Evolutionary conservation across 140 eudicot genomes (phyloP).

Genomic region (Anethum foeniculum): DNA sequence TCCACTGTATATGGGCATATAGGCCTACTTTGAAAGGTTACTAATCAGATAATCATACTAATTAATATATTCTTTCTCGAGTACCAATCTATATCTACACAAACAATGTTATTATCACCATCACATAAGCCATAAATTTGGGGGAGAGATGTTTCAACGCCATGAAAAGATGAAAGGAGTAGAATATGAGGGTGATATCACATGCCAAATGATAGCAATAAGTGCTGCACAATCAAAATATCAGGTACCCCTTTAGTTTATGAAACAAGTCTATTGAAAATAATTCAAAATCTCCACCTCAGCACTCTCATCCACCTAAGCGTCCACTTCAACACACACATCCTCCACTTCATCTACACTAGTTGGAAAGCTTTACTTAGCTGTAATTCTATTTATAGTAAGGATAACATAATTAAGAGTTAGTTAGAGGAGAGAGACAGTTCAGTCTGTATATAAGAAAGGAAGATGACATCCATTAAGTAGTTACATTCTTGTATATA

Average conservation of each 20-base stretch:
- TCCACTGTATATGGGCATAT: not conserved
- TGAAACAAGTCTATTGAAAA: too few species aligned
- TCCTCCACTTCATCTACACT: too few species aligned
- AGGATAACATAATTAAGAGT: too few species aligned
- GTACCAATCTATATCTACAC: not conserved
- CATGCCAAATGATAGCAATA: not conserved
- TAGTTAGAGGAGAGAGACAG: too few species aligned
- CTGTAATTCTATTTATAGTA: too few species aligned
- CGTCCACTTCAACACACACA: too few species aligned
- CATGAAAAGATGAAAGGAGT: not conserved
- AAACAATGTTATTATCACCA: not conserved
- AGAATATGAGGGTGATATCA: conserved; percentile 3
- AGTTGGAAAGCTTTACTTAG: too few species aligned
- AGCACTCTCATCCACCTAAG: too few species aligned
- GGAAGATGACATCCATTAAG: too few species aligned
- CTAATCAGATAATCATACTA: not conserved
- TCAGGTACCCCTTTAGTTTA: not conserved
- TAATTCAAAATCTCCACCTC: too few species aligned
- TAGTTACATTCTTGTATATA: too few species aligned
- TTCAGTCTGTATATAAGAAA: too few species aligned
- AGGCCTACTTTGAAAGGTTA: not conserved
- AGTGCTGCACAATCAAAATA: not conserved
- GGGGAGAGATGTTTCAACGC: conserved; percentile 6
- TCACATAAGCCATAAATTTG: not conserved
- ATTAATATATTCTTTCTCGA: not conserved